A percentile compares a stretch with the other conserved stretches of the same genome.
These are phyloP conservation scores for Penicillium manginii DNA, from an alignment of 495 filamentous ascomycete species.

Conservation along the genomic window DNA sequence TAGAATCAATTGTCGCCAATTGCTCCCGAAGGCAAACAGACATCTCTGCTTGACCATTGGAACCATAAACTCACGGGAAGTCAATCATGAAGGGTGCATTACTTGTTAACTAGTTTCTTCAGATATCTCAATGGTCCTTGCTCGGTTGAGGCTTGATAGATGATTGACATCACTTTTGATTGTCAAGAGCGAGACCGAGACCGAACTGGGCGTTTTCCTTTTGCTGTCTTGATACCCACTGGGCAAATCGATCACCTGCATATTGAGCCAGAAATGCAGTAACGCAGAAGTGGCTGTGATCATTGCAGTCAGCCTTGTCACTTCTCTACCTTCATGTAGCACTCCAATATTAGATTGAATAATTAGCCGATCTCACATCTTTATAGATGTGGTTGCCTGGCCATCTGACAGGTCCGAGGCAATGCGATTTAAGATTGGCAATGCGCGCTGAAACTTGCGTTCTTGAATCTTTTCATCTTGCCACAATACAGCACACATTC, in stretches of 20 bases:
- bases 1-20: background rate
- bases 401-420: constrained; percentile 2
- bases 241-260: background rate
- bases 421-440: background rate
- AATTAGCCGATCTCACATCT: background rate
- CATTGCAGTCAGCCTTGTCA: background rate
- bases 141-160: background rate
- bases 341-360: background rate
- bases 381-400: background rate
- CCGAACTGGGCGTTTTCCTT: background rate
- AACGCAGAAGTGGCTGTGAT: too few relatives aligned
- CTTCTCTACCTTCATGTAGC: background rate
- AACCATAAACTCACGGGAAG: background rate
- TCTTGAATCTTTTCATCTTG: background rate
- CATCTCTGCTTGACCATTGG: background rate
- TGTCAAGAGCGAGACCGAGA: background rate
- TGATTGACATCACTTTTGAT: background rate
- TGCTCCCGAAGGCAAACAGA: background rate
- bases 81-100: background rate
- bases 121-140: background rate
- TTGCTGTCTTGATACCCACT: background rate
- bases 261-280: too few relatives aligned
- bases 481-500: background rate
- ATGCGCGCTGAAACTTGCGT: background rate
- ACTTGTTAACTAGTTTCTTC: background rate